Base-by-base conservation (phyloP, 2,329 filamentous ascomycete species). In the Alternaria sp. region DNA sequence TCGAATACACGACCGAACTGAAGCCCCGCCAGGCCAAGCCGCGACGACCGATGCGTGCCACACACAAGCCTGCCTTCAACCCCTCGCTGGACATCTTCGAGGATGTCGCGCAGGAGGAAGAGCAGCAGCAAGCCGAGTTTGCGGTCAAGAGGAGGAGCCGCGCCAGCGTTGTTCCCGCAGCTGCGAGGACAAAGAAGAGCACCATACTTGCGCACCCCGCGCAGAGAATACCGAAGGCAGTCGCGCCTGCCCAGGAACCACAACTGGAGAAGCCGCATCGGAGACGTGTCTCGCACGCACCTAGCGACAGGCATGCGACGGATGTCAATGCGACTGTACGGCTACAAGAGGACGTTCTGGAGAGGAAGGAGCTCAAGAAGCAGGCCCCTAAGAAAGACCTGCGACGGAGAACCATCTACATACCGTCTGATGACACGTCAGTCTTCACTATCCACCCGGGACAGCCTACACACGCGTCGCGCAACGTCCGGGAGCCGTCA, bases 381-480 rank as follows among this genome's bases (percentile, higher is more conserved):
- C 67, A 69, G 17, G 72, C 64, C 4, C 69, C 72, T 7, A 75
- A 69, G 62, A 84, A 83, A 68, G 80, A 83, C 17, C 77, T 79
- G 5, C 77, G 83, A 57, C 76, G 83, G 61, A 77, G 82, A 61
- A 86, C 83, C 3, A 86, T 86, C 49, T 86, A 84, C 68, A 79
- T 85, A 12, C 84, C 84, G 11, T 80, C 81, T 3, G 84, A 86
- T 28, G 83, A 86, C 60, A 86, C 84, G 6, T 84, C 83, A 1
- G 76, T 86, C 25, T 74, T 85, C 66, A 86, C 83, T 1, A 85
- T 86, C 47, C 84, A 85, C 68, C 84, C 84, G 5, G 84, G 84
- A 44, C 80, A 81, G 32, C 66, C 75, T 2, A 72, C 72, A 30
- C 64, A 72, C n/a, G 67, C 67, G 44, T 28, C 71, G 21, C 73